Evolutionary conservation across 192 early-diverging fungal species (phyloP), one percentile per base, ranked within the genome.

Genomic region (Gonapodya prolifera): DNA sequence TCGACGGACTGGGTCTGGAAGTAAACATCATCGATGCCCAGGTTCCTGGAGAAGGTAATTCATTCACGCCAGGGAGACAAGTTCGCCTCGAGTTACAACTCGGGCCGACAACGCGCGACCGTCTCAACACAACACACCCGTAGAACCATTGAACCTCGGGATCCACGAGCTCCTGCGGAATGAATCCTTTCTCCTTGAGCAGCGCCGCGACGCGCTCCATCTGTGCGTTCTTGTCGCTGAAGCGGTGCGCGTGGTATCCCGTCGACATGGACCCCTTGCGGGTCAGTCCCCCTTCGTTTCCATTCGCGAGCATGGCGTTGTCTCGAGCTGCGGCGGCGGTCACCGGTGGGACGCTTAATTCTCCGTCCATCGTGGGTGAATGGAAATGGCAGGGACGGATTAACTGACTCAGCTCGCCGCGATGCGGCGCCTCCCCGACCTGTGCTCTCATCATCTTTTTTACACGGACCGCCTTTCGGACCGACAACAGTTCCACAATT

Each of bases 21-120:
- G 89, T 99, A 99, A 88, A 94, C 92, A 89, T 99, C 97, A 83
- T 99, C 97, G 79, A 99, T 95, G 73, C 95, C 95, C 35, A 99
- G 91, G 80, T 97, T 94, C 76, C 92, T 95, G 82, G 73, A 45
- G 30, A 18, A 17, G 75, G 77, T 74, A 17, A 69, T 69, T 17
- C n/a, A 17, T 18, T 69, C 69, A n/a, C 17, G 17, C 69, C 17
- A n/a, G n/a, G 17, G n/a, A 69, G n/a, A 69, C 28, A n/a, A 30
- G 2, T 1, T 0, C 28, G 2, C 69, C 28, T 1, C 69, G 69
- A 8, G 28, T 70, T 30, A 30, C 1, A 30, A 2, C 28, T 2
- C 28, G 69, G 30, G 28, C 28, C 61, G 30, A 30, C 28, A 79
- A 79, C n/a, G n/a, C n/a, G n/a, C n/a, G n/a, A 29, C 16, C 30